Evolutionary conservation across 2,329 filamentous ascomycete genomes (phyloP), one percentile per base, ranked within the genome.

Genomic region (Colletotrichum shisoi): DNA sequence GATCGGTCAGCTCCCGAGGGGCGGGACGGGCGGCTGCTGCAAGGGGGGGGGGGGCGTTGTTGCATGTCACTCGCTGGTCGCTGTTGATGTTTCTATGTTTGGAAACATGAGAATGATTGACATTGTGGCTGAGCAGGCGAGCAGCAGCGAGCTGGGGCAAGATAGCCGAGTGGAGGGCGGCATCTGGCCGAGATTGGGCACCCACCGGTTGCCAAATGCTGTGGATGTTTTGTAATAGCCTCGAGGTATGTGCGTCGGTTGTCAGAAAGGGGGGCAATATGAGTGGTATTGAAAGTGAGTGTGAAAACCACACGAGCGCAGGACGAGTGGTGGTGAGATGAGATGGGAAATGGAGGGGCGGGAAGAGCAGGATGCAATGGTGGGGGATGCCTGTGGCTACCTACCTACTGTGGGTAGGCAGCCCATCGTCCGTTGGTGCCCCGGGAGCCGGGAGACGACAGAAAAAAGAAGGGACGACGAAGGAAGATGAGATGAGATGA

Each of bases 41-140:
- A 13, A 39, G 31, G 39, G n/a, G 51, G 31, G 21, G 24, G 24
- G 24, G 24, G 24, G 4, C 1, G 24, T 27, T 27, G 7, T 44
- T 34, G 31, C 39, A 56, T 42, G 53, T 27, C 53, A 56, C 53
- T 44, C 21, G 21, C 12, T 27, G 39, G 53, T 42, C 53, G 37
- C 53, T 31, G 11, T 37, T 40, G 39, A 19, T 51, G 57, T 59
- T 59, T 59, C 57, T 51, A 59, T 59, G 57, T 59, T 59, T 59
- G 57, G 57, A 59, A 59, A 59, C 45, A 5, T 24, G 21, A 42
- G 31, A 11, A 19, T 40, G n/a, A 8, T 49, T 37, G 42, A 46
- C 57, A 15, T 59, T 51, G 57, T 59, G 57, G 57, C 57, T 59
- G 45, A 59, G 57, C 57, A 49, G 15, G 34, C 31, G 31, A 34